Base-by-base conservation (phyloP, 2,329 filamentous ascomycete species). In the Trichoderma harzianum region DNA sequence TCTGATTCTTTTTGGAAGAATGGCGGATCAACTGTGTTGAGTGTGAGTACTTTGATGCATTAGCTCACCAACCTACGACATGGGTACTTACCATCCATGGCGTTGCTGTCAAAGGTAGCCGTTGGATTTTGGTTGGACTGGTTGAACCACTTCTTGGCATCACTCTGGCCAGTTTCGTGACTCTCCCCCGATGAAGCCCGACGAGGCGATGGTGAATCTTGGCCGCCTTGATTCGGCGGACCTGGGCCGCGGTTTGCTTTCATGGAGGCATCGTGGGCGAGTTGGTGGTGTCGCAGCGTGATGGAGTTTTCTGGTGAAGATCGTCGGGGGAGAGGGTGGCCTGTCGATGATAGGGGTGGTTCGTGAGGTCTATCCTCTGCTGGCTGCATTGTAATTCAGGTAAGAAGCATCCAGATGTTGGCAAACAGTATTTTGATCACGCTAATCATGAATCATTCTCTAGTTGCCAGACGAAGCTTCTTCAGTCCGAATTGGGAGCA, bases 61-160 rank as follows among this genome's bases (percentile, higher is more conserved):
- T 28, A 18, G 14, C 16, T 14, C 12, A 18, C 21, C 6, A 16
- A 14, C 11, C 7, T 18, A 7, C 16, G 10, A 39, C 1, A 14
- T 14, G 75, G 51, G 47, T 1, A 61, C 79, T 76, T 76, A 85
- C 84, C 82, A 74, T 89, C 86, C 85, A 88, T 88, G 4, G 79
- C 75, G 24, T 76, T 79, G 28, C 81, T 79, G 34, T 85, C 82
- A 61, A 83, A 83, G 0, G 79, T 81, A 12, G 80, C 81, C 0
- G 80, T 83, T 0, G 84, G 83, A 55, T 89, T 86, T 58, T 83
- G 78, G 57, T 89, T 89, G 5, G 85, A 86, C 12, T 79, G 80
- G 43, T 89, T 84, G 70, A 89, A 89, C 87, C 87, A 89, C 43
- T 79, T 83, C 43, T 82, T 85, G 0, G 86, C 82, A 66, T 89